These are phyloP conservation scores for Mrakia hoshinonis DNA, from an alignment of 768 basidiomycete genomes.

Conservation along the genomic window DNA sequence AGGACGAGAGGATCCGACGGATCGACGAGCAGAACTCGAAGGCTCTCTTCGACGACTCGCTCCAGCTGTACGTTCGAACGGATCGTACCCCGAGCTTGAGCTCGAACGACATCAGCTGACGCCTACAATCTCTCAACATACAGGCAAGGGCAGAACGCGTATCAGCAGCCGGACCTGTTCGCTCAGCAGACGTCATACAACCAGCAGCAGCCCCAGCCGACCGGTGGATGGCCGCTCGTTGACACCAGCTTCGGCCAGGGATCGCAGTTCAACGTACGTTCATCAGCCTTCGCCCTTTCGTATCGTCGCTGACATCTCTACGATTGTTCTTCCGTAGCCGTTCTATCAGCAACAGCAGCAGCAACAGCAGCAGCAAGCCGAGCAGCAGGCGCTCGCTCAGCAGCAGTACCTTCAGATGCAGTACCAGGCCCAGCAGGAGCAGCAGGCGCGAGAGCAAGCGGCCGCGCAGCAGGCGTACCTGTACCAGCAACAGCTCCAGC, in stretches of 20 bases:
- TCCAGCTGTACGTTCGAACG: conserved; percentile 56
- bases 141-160: conserved; percentile 34
- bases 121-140: not conserved
- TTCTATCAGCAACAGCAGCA: conserved; percentile 44
- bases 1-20: conserved; percentile 60
- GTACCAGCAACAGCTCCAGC: conserved; percentile 35
- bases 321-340: conserved; percentile 11
- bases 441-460: conserved; percentile 25
- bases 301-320: not conserved
- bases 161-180: conserved; percentile 42
- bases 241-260: conserved; percentile 45
- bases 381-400: conserved; percentile 50
- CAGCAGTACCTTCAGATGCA: conserved; percentile 45
- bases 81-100: not conserved
- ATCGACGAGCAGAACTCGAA: conserved; percentile 64
- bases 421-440: conserved; percentile 30
- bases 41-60: conserved; percentile 75
- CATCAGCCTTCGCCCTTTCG: not conserved
- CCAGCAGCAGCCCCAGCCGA: conserved; percentile 41
- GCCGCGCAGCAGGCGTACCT: conserved; percentile 27
- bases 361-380: conserved; percentile 59
- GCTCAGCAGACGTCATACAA: conserved; percentile 48
- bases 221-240: conserved; percentile 37
- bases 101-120: conserved; percentile 26
- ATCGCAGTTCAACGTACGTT: conserved; percentile 69